phyloP scores from a whole-genome alignment of 202 grass and related monocot species.

The Panicum hallii region DNA sequence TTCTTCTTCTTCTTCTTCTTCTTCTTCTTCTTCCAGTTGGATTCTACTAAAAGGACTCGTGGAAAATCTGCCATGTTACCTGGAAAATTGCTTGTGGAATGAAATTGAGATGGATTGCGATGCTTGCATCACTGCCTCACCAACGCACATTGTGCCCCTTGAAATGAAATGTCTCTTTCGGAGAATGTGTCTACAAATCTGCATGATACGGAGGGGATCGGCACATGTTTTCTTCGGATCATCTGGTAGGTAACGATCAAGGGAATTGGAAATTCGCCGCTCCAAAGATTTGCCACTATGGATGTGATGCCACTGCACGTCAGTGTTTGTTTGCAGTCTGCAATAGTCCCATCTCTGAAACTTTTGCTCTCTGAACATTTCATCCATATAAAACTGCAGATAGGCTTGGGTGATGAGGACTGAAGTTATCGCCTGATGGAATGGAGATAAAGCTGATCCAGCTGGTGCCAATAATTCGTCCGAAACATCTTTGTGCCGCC shows the following conservation, averaged over 20 bases:
- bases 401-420: neutral
- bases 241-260: neutral
- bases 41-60: conserved; percentile 25
- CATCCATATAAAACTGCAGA: neutral
- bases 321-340: neutral
- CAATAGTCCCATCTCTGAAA: neutral
- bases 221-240: neutral
- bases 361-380: conserved; percentile 10
- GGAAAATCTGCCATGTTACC: conserved; percentile 9
- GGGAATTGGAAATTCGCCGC: neutral
- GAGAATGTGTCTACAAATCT: no score
- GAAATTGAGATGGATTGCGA: neutral
- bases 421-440: conserved; percentile 1
- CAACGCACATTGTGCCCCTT: neutral
- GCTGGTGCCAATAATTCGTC: neutral
- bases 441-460: neutral
- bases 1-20: neutral
- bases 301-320: conserved; percentile 16
- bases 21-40: neutral
- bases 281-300: neutral
- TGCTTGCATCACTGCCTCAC: conserved; percentile 8
- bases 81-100: neutral
- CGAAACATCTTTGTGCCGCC: neutral
- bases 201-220: neutral
- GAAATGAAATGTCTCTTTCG: neutral